Conservation (phyloP, 2,329 filamentous ascomycete genomes). For the Aspergillus ochraceus region DNA sequence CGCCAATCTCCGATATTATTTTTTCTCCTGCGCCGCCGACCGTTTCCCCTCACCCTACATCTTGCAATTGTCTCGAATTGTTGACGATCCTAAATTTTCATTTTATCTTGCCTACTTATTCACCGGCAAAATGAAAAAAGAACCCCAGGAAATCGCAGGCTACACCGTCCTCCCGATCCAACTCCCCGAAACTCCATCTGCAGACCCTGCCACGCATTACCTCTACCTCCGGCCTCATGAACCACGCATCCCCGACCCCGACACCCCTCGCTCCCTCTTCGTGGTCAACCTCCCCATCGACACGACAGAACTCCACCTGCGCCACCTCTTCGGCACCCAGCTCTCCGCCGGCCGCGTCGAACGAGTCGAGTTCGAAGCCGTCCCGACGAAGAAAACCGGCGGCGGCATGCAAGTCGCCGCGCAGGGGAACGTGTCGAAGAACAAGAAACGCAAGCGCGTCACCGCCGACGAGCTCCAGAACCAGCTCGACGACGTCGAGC, state of each 20-base stretch:
- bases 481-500: slow-evolving; percentile 58
- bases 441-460: slow-evolving; percentile 58
- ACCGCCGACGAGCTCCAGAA: slow-evolving; percentile 50
- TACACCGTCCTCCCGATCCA: slow-evolving; percentile 70
- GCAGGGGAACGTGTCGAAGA: slow-evolving; percentile 27
- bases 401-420: slow-evolving; percentile 12
- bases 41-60: background rate
- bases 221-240: slow-evolving; percentile 83
- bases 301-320: slow-evolving; percentile 74
- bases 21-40: background rate
- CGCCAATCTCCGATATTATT: slow-evolving; percentile 4
- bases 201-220: slow-evolving; percentile 69
- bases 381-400: slow-evolving; percentile 39
- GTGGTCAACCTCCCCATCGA: slow-evolving; percentile 87
- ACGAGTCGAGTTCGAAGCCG: slow-evolving; percentile 68
- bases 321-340: slow-evolving; percentile 70
- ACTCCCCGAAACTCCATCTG: slow-evolving; percentile 63
- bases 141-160: slow-evolving; percentile 51
- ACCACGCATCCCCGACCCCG: slow-evolving; percentile 71
- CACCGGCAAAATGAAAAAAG: slow-evolving; percentile 36
- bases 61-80: background rate
- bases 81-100: no score
- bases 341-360: slow-evolving; percentile 79
- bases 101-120: no score
- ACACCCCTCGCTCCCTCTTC: slow-evolving; percentile 80